A percentile compares a stretch with the other conserved stretches of the same genome.
Conservation (phyloP, 2,329 filamentous ascomycete species). For the Aspergillus melleus region DNA sequence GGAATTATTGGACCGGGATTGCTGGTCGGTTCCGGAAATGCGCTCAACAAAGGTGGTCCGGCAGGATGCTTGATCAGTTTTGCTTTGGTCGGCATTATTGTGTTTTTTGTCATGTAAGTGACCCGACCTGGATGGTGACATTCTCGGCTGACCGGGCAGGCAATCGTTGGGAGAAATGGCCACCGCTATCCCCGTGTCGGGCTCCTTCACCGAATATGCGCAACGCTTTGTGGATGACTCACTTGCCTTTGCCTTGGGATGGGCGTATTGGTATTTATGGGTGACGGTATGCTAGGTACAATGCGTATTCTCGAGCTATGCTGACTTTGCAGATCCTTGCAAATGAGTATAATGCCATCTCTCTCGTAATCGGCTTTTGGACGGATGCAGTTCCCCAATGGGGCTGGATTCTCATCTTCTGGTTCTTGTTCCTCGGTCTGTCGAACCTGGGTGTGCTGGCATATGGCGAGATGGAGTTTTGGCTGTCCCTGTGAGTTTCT, state of each 20-base stretch:
- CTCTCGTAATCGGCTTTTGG: conserved; percentile 48
- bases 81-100: conserved; percentile 68
- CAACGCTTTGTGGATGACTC: conserved; percentile 71
- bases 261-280: conserved; percentile 64
- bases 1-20: conserved; percentile 68
- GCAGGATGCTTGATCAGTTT: conserved; percentile 74
- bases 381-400: conserved; percentile 46
- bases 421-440: conserved; percentile 44
- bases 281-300: conserved; percentile 31
- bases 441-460: conserved; percentile 45
- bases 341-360: conserved; percentile 50
- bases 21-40: conserved; percentile 70
- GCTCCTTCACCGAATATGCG: conserved; percentile 69
- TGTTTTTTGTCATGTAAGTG: conserved; percentile 47
- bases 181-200: conserved; percentile 69
- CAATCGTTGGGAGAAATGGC: conserved; percentile 74
- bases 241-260: conserved; percentile 67
- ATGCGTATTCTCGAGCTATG: background rate
- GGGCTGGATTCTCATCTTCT: conserved; percentile 50
- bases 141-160: conserved; percentile 53
- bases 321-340: conserved; percentile 28
- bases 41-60: conserved; percentile 67
- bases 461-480: conserved; percentile 57
- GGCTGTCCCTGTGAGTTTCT: conserved; percentile 34
- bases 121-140: conserved; percentile 27